These are phyloP conservation scores for Pisolithus orientalis DNA, from an alignment of 768 basidiomycete genomes.

Conservation along the genomic window DNA sequence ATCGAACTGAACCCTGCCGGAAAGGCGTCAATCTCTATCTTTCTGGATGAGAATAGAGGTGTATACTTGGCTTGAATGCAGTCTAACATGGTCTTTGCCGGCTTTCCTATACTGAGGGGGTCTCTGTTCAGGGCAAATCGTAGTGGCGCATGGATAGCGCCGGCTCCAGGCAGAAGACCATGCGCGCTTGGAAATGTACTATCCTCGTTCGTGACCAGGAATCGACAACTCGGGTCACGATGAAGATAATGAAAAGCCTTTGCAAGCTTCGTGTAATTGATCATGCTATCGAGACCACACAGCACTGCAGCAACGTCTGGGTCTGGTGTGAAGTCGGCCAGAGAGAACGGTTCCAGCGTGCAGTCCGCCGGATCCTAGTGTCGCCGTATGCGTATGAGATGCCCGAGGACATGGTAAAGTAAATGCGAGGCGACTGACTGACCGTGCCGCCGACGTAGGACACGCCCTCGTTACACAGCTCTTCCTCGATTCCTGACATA, in stretches of 20 bases:
- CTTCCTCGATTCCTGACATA: conserved; percentile 87
- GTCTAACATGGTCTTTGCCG: conserved; percentile 87
- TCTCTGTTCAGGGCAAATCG: conserved; percentile 61
- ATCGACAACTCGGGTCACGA: conserved; percentile 71
- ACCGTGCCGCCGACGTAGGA: conserved; percentile 80
- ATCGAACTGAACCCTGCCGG: conserved; percentile 73
- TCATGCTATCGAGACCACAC: conserved; percentile 81
- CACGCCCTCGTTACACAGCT: conserved; percentile 84
- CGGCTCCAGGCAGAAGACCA: conserved; percentile 77
- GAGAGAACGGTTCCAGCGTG: conserved; percentile 60
- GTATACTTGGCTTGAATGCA: conserved; percentile 76
- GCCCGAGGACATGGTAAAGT: background rate
- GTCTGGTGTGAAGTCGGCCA: conserved; percentile 69
- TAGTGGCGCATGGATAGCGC: conserved; percentile 78
- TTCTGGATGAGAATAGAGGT: background rate
- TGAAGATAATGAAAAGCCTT: conserved; percentile 89
- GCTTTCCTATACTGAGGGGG: conserved; percentile 85
- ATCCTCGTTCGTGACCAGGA: conserved; percentile 90
- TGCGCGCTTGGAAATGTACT: conserved; percentile 80
- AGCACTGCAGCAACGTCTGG: conserved; percentile 84
- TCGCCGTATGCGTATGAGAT: background rate
- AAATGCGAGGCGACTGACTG: conserved; percentile 19
- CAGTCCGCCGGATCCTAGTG: conserved; percentile 81
- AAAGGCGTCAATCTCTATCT: conserved; percentile 6
- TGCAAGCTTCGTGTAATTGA: conserved; percentile 92